Conservation (phyloP, 1,284 basidiomycete genomes). For the Trichosporon inkin region DNA sequence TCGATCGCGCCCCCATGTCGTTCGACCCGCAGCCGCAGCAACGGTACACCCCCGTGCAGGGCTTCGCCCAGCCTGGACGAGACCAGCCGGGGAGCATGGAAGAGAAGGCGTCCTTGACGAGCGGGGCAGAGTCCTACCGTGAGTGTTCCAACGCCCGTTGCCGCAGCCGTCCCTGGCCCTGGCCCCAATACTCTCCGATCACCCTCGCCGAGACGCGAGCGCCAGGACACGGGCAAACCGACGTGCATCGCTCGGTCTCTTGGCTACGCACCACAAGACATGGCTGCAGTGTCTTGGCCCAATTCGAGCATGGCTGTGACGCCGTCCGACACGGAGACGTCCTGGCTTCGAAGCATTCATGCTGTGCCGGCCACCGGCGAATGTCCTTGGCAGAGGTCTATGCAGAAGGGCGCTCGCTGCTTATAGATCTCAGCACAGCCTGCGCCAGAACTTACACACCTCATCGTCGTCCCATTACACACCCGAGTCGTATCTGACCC, state of each 20-base stretch:
- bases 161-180: neutral
- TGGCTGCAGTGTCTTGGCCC: too few relatives aligned
- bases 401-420: too few relatives aligned
- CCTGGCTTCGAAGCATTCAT: too few relatives aligned
- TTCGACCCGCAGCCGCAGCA: conserved; percentile 17
- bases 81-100: neutral
- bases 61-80: conserved; percentile 19
- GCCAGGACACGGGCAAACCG: too few relatives aligned
- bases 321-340: neutral
- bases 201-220: too few relatives aligned
- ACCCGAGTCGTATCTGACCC: conserved; percentile 9
- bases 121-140: neutral
- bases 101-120: neutral
- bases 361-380: too few relatives aligned
- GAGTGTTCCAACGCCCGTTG: neutral
- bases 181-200: neutral
- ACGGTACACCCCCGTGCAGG: conserved; percentile 29
- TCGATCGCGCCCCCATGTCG: conserved; percentile 13
- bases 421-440: neutral
- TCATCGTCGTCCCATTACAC: neutral
- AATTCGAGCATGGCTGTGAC: too few relatives aligned
- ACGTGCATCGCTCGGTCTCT: too few relatives aligned
- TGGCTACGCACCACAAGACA: too few relatives aligned
- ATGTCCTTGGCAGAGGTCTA: too few relatives aligned
- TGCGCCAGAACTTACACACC: too few relatives aligned